Percentiles rank a stretch among this genome's conserved stretches.
These are phyloP conservation scores for Saccharomyces cerevisiae DNA, from an alignment of 805 yeast species.

Conservation along the genomic window DNA sequence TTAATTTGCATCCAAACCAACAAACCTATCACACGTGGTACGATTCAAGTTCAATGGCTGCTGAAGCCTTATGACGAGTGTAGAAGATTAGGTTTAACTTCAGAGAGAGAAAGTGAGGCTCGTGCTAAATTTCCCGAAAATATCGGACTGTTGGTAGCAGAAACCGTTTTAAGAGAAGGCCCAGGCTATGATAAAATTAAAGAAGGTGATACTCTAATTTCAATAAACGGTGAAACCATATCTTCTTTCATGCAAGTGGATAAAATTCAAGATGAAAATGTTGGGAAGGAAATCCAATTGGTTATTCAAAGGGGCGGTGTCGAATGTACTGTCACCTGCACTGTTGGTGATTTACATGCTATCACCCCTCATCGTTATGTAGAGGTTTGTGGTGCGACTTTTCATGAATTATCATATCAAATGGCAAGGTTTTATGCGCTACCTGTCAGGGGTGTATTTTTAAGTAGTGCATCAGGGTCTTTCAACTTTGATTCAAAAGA, in stretches of 20 bases:
- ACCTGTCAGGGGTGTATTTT: slow-evolving; percentile 77
- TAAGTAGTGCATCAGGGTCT: slow-evolving; percentile 70
- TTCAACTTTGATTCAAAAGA: slow-evolving; percentile 55
- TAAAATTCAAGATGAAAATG: slow-evolving; percentile 64
- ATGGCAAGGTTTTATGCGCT: slow-evolving; percentile 77
- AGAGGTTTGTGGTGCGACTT: slow-evolving; percentile 78
- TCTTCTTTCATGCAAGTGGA: slow-evolving; percentile 75
- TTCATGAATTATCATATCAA: slow-evolving; percentile 81
- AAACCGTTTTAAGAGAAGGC: slow-evolving; percentile 73
- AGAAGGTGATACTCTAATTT: slow-evolving; percentile 80
- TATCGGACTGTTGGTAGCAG: slow-evolving; percentile 78
- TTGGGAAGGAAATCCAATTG: slow-evolving; percentile 50
- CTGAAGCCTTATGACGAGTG: slow-evolving; percentile 87
- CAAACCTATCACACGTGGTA: slow-evolving; percentile 70
- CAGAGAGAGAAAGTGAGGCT: slow-evolving; percentile 62
- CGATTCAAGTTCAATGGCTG: slow-evolving; percentile 85
- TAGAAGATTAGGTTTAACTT: slow-evolving; percentile 71
- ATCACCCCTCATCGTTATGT: slow-evolving; percentile 79
- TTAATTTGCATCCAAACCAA: slow-evolving; percentile 58
- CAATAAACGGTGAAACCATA: slow-evolving; percentile 58
- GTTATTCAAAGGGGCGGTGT: slow-evolving; percentile 69
- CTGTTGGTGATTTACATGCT: slow-evolving; percentile 66
- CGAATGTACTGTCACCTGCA: slow-evolving; percentile 41
- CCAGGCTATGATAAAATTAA: slow-evolving; percentile 66
- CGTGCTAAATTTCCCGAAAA: slow-evolving; percentile 62